Evolutionary conservation across 495 filamentous ascomycete species (phyloP), one percentile per base, ranked within the genome.

Genomic region (Podospora comata): DNA sequence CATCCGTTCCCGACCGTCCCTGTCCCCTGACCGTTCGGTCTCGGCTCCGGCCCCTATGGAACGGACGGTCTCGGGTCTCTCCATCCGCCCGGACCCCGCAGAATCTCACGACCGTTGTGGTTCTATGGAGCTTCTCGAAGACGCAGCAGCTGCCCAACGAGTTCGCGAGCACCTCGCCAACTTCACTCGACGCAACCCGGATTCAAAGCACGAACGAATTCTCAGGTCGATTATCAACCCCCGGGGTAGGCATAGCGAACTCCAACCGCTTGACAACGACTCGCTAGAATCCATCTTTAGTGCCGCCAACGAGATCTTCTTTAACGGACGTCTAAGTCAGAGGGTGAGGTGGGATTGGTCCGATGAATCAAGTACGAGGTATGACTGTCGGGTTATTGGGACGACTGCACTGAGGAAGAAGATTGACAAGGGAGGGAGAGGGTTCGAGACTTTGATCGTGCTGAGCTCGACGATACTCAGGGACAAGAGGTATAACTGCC

Each of bases 341-440:
- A 75, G 84, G 16, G 85, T 87, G n/a, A 69, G 74, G 30, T 86
- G 84, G 84, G 79, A 82, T 60, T 87, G 84, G 84, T 81, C 79
- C 2, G 72, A 80, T 67, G 64, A 70, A 27, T 75, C 77, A 7
- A 66, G 68, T 9, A 44, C 72, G 2, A 71, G 69, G 68, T 82
- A 80, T 72, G 73, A 79, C 65, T 77, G 71, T 66, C 74, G 76
- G 34, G 77, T 86, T 56, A 82, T 87, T 64, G 85, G 84, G 53
- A 87, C 82, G 5, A 87, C 85, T 13, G 82, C 84, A 27, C 73
- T 86, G 20, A 79, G 84, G 20, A 75, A 73, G 30, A 77, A 80
- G 11, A 60, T 69, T 34, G 65, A 77, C 27, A 66, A 69, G 54
- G 39, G 39, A 48, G 73, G 68, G 0, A 73, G 75, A 27, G 84